Evolutionary conservation across 257 asterid genomes (phyloP), one percentile per base, ranked within the genome.

Genomic region (Ligustrum vulgare): DNA sequence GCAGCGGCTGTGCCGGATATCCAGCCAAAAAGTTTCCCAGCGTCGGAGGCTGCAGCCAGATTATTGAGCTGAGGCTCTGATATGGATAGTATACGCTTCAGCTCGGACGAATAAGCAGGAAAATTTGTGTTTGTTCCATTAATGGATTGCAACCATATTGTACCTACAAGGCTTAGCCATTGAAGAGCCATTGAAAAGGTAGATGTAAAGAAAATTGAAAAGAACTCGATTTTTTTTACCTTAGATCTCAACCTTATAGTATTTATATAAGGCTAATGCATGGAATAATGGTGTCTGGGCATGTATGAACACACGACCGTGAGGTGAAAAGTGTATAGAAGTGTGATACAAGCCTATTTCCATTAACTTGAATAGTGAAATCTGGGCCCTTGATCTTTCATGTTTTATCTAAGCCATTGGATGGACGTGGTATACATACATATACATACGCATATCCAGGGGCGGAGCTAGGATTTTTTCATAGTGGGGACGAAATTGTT

Each of bases 1-100:
- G 77, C 80, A 2, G 93, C 91, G 4, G 96, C 97, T 2, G 86
- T 15, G 12, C 98, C 97, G 54, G 97, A 86, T 56, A 90, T 68
- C 91, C 91, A 91, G 36, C 96, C 98, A 22, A 93, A 73, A 20
- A 93, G 80, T 49, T 91, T 93, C 13, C 97, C 98, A 31, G 97
- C 96, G 66, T 93, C 98, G 3, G 91, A 86, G 60, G 97, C 98
- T 18, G 88, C 84, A 15, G 98, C 97, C 5, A 93, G 87, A 31
- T 91, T 89, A 78, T 91, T 93, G 73, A 93, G 97, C 23, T 89
- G 82, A 2, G 89, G 73, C 65, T 93, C 96, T 0, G 98, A 86
- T 3, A 88, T 35, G 39, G 91, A 85, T 28, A 92, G 88, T 8
- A 86, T 80, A 7, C 62, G 49, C 34, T 92, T 92, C 32, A 92